These are phyloP conservation scores for Ettlia oleoabundans DNA, from an alignment of 139 green algal genomes.

Conservation along the genomic window DNA sequence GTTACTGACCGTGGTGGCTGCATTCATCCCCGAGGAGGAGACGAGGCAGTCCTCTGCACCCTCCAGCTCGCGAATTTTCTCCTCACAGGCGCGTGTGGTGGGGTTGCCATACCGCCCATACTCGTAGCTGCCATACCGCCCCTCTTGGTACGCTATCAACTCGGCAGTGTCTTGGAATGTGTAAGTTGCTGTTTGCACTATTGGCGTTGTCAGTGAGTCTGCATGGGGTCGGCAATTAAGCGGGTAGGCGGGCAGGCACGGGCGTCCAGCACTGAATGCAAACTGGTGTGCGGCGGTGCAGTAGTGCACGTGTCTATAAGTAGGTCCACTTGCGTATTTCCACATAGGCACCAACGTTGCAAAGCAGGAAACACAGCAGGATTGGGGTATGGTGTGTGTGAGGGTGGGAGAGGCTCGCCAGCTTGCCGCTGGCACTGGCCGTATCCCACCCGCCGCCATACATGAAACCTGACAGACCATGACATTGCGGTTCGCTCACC, in stretches of 20 bases:
- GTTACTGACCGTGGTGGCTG: constrained; percentile 95
- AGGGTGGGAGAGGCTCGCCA: too few relatives aligned
- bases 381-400: too few relatives aligned
- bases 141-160: constrained; percentile 98
- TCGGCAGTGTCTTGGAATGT: constrained; percentile 89
- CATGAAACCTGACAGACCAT: too few relatives aligned
- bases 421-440: too few relatives aligned
- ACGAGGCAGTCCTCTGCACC: constrained; percentile 96
- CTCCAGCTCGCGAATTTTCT: constrained; percentile 97
- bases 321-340: too few relatives aligned
- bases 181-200: constrained; percentile 97
- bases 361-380: too few relatives aligned
- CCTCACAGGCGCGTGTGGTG: constrained; percentile 85
- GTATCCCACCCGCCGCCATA: too few relatives aligned
- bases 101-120: constrained; percentile 95
- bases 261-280: neutral
- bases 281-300: neutral
- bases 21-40: constrained; percentile 94
- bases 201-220: constrained; percentile 97
- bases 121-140: constrained; percentile 90
- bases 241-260: too few relatives aligned
- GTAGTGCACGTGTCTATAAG: too few relatives aligned
- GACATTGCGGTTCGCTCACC: too few relatives aligned
- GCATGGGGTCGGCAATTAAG: neutral
- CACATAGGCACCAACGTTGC: too few relatives aligned